Evolutionary conservation across 805 yeast species (phyloP).

Genomic region (Candida corydali): DNA sequence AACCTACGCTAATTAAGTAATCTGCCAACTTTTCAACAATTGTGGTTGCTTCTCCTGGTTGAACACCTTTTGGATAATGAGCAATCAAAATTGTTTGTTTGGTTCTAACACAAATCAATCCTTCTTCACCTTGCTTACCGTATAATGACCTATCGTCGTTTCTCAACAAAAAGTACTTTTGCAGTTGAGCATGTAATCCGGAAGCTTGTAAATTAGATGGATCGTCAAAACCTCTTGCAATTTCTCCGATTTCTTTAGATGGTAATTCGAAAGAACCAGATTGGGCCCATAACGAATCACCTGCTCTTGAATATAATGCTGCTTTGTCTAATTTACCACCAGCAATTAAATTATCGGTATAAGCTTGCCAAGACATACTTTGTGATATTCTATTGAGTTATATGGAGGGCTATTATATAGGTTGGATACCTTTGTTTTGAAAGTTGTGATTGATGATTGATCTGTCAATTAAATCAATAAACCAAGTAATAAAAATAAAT

Average conservation of each 20-base stretch:
- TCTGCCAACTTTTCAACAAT: slow-evolving; percentile 96
- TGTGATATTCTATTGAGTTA: too few relatives aligned
- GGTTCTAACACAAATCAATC: slow-evolving; percentile 87
- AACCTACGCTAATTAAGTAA: slow-evolving; percentile 70
- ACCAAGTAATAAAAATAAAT: too few relatives aligned
- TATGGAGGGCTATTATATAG: too few relatives aligned
- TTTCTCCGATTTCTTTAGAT: slow-evolving; percentile 64
- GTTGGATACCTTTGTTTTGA: too few relatives aligned
- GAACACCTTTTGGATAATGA: slow-evolving; percentile 89
- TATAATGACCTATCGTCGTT: slow-evolving; percentile 93
- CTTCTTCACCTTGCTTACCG: slow-evolving; percentile 86
- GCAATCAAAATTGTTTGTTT: slow-evolving; percentile 88
- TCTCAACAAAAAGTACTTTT: slow-evolving; percentile 80
- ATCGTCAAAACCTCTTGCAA: slow-evolving; percentile 78
- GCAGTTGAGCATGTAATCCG: slow-evolving; percentile 82
- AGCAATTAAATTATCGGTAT: slow-evolving; percentile 87
- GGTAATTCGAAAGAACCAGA: slow-evolving; percentile 62
- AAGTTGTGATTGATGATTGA: too few relatives aligned
- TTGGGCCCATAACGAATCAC: slow-evolving; percentile 93
- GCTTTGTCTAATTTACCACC: slow-evolving; percentile 91
- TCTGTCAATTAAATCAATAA: too few relatives aligned
- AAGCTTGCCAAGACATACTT: slow-evolving; percentile 65
- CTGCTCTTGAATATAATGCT: slow-evolving; percentile 89
- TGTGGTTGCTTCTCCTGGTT: slow-evolving; percentile 92
- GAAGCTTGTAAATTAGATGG: slow-evolving; percentile 75